phyloP scores from a whole-genome alignment of 2,329 filamentous ascomycete genomes.

The Xylariaceae sp. region DNA sequence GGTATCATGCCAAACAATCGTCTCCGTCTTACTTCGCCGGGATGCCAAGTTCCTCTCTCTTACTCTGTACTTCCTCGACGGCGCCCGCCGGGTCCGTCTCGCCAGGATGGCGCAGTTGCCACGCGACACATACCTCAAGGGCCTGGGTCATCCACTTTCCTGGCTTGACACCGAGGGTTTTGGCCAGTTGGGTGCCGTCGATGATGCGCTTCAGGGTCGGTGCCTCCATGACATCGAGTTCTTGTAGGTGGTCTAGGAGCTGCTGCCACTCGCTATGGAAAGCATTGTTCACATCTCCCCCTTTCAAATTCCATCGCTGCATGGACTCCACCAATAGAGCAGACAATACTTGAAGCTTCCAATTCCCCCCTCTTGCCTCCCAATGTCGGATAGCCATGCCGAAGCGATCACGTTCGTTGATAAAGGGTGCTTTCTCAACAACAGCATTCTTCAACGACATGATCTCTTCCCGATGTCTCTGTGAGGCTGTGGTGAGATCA shows the following conservation, averaged over 20 bases:
- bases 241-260: conserved; percentile 51
- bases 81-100: conserved; percentile 54
- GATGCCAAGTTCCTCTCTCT: conserved; percentile 49
- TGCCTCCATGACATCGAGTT: conserved; percentile 54
- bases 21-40: conserved; percentile 8
- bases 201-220: conserved; percentile 59
- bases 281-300: conserved; percentile 17
- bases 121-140: conserved; percentile 74
- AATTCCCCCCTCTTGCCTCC: conserved; percentile 59
- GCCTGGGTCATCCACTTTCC: conserved; percentile 83
- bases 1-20: background rate
- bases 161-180: conserved; percentile 63
- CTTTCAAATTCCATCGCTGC: conserved; percentile 31
- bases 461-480: conserved; percentile 62
- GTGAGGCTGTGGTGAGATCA: conserved; percentile 61
- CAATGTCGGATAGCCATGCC: conserved; percentile 72
- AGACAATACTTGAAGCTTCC: conserved; percentile 68
- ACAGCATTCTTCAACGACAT: conserved; percentile 54
- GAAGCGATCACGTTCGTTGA: conserved; percentile 55
- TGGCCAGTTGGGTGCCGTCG: conserved; percentile 70
- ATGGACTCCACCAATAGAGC: conserved; percentile 62
- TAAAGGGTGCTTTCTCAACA: conserved; percentile 38
- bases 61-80: conserved; percentile 54
- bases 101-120: conserved; percentile 80
- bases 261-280: conserved; percentile 48